These are phyloP conservation scores for Lithohypha guttulata DNA, from an alignment of 2,329 filamentous ascomycete genomes.

Conservation along the genomic window DNA sequence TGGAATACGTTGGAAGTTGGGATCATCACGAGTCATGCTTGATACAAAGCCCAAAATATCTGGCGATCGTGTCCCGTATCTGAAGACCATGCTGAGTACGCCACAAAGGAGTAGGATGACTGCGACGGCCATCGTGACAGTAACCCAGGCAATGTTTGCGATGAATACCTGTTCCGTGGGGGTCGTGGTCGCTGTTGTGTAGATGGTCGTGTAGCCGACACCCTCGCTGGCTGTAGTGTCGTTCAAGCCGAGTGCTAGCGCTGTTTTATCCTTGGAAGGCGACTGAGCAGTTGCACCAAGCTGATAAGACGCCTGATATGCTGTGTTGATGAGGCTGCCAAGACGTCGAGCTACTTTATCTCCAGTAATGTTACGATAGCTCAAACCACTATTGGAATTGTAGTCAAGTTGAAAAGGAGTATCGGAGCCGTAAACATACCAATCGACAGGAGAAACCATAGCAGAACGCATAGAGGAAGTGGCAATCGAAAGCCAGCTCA, in stretches of 20 bases:
- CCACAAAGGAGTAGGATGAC: conserved; percentile 15
- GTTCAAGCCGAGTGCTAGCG: conserved; percentile 1
- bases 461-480: not conserved
- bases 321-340: conserved; percentile 15
- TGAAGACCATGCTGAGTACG: conserved; percentile 7
- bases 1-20: conserved; percentile 9
- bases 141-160: conserved; percentile 10
- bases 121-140: conserved; percentile 13
- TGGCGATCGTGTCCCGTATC: conserved; percentile 11
- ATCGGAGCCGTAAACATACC: conserved; percentile 6
- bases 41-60: conserved; percentile 16
- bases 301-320: conserved; percentile 5
- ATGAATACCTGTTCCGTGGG: conserved; percentile 9
- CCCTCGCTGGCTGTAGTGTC: not conserved
- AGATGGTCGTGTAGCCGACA: not conserved
- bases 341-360: conserved; percentile 16
- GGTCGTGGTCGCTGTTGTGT: conserved; percentile 3
- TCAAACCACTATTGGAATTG: not conserved
- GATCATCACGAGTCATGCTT: conserved; percentile 14
- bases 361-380: conserved; percentile 15
- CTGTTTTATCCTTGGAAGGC: conserved; percentile 4
- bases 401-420: conserved; percentile 3
- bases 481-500: conserved; percentile 4
- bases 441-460: conserved; percentile 5
- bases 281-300: not conserved